These are phyloP conservation scores for Cladophialophora immunda DNA, from an alignment of 2,329 filamentous ascomycete genomes.

Conservation along the genomic window DNA sequence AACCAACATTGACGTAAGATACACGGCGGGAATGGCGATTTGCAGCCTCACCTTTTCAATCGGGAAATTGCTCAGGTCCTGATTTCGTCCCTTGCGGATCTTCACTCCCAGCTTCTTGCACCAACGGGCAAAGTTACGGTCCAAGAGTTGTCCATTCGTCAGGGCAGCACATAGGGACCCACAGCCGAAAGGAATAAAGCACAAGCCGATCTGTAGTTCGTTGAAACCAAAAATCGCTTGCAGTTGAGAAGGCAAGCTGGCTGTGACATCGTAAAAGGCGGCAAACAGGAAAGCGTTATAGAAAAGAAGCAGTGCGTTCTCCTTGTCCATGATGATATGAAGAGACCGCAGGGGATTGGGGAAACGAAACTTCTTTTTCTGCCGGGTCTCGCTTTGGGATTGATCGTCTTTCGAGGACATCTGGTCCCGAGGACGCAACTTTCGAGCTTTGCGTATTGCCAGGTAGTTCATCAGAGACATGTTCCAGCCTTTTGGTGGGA, in stretches of 20 bases:
- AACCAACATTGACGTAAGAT: conserved; percentile 41
- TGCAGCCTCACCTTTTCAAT: conserved; percentile 54
- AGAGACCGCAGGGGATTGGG: conserved; percentile 55
- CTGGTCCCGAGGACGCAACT: conserved; percentile 20
- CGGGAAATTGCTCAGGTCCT: conserved; percentile 61
- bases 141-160: conserved; percentile 62
- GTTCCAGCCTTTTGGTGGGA: conserved; percentile 49
- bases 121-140: conserved; percentile 77
- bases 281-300: conserved; percentile 56
- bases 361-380: conserved; percentile 39
- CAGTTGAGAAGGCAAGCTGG: conserved; percentile 58
- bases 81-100: conserved; percentile 66
- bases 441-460: conserved; percentile 38
- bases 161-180: conserved; percentile 43
- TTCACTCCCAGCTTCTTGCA: conserved; percentile 68
- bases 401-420: conserved; percentile 8
- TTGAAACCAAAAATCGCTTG: conserved; percentile 56
- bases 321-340: conserved; percentile 48
- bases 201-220: conserved; percentile 56
- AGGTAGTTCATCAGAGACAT: conserved; percentile 45
- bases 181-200: conserved; percentile 44
- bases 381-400: neutral
- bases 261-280: conserved; percentile 58
- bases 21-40: conserved; percentile 46
- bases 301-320: conserved; percentile 49